phyloP scores from a whole-genome alignment of 805 yeast species.

The Candida dajiaensis region DNA sequence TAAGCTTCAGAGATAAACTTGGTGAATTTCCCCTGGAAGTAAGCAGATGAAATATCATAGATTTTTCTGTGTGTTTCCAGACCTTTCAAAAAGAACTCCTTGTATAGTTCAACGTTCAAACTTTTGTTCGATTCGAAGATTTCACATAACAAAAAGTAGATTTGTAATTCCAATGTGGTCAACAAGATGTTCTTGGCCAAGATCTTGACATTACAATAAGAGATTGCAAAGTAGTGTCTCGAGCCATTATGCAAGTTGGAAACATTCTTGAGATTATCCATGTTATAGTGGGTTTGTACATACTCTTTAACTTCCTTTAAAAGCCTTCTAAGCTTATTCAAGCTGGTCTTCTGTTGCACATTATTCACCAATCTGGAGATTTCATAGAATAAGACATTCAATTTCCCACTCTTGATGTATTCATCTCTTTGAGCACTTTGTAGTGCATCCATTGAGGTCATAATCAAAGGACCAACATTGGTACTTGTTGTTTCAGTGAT shows the following conservation, averaged over 20 bases:
- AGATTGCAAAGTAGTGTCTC: constrained; percentile 3
- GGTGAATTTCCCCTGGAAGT: constrained; percentile 6
- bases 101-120: constrained; percentile 7
- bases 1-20: constrained; percentile 3
- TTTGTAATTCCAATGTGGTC: constrained; percentile 7
- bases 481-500: constrained; percentile 5
- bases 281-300: constrained; percentile 8
- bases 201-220: constrained; percentile 9
- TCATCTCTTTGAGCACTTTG: constrained; percentile 11
- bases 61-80: background rate
- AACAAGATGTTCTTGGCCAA: constrained; percentile 7
- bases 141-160: constrained; percentile 7
- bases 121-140: constrained; percentile 13
- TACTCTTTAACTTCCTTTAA: constrained; percentile 7
- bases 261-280: constrained; percentile 5
- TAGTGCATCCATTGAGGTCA: constrained; percentile 8
- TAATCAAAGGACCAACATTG: constrained; percentile 15
- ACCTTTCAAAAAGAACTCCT: constrained; percentile 3
- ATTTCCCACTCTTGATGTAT: background rate
- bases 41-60: constrained; percentile 9
- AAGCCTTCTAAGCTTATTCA: constrained; percentile 3
- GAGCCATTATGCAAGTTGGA: constrained; percentile 3
- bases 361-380: constrained; percentile 10
- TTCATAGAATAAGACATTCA: constrained; percentile 6
- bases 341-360: constrained; percentile 5